Evolutionary conservation across 2,329 filamentous ascomycete species (phyloP).

Genomic region (Coniella vitis): DNA sequence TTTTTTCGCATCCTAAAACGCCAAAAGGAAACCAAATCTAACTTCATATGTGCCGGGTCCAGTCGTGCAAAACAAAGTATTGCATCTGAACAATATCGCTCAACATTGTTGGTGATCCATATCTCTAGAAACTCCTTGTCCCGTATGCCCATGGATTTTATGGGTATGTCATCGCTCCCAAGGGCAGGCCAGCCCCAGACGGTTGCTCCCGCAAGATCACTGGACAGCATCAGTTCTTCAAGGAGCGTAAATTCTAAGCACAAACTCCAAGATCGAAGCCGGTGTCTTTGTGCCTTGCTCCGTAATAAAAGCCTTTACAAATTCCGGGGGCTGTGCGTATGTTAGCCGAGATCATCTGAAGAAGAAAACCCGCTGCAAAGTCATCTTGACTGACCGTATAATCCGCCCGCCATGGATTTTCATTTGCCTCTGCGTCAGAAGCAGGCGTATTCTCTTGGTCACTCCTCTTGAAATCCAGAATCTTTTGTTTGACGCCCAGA

Average conservation of each 20-base stretch:
- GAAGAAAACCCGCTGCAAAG: neutral
- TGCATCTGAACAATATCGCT: neutral
- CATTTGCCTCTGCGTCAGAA: constrained; percentile 26
- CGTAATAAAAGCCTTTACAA: constrained; percentile 68
- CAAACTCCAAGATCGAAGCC: constrained; percentile 61
- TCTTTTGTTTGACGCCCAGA: constrained; percentile 64
- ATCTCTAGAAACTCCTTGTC: too few relatives aligned
- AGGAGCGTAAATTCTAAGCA: constrained; percentile 52
- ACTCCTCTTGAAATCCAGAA: constrained; percentile 65
- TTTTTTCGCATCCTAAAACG: neutral
- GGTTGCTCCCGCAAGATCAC: too few relatives aligned
- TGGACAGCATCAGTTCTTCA: neutral
- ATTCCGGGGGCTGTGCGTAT: constrained; percentile 49
- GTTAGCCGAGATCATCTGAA: constrained; percentile 10
- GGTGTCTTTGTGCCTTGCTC: constrained; percentile 68
- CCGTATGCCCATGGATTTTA: too few relatives aligned
- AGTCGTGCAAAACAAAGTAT: neutral
- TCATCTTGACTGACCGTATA: constrained; percentile 49
- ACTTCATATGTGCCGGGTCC: neutral
- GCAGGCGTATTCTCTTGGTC: constrained; percentile 30
- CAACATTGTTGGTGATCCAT: neutral
- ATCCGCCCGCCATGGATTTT: constrained; percentile 55
- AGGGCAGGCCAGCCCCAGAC: too few relatives aligned
- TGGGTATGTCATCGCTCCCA: neutral
- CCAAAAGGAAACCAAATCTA: neutral